These are phyloP conservation scores for Mrakia frigida DNA, from an alignment of 768 basidiomycete species.

Conservation along the genomic window DNA sequence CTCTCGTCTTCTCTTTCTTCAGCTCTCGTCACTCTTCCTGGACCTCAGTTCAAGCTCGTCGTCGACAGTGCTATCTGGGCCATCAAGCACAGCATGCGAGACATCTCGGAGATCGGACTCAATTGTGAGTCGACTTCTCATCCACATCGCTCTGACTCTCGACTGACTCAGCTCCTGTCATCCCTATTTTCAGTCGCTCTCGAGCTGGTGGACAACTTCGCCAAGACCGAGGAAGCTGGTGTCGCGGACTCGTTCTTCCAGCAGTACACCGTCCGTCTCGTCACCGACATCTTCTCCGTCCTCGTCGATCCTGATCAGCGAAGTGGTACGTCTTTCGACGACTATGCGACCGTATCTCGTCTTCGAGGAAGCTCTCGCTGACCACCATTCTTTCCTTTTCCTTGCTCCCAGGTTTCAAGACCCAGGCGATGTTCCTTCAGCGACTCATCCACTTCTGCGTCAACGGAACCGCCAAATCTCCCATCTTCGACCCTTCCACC, in stretches of 20 bases:
- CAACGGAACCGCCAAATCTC: constrained; percentile 67
- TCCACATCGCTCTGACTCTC: background rate
- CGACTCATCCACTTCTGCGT: constrained; percentile 91
- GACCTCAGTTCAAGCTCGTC: constrained; percentile 89
- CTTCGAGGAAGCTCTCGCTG: too few relatives aligned
- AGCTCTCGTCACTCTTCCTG: constrained; percentile 79
- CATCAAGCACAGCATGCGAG: constrained; percentile 99
- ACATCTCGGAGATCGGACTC: constrained; percentile 78
- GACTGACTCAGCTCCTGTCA: background rate
- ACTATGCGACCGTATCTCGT: too few relatives aligned
- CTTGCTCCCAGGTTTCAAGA: constrained; percentile 64
- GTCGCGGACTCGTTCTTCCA: constrained; percentile 93
- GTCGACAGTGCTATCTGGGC: constrained; percentile 99
- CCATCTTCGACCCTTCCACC: constrained; percentile 71
- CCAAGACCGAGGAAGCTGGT: constrained; percentile 59
- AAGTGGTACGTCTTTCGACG: constrained; percentile 53
- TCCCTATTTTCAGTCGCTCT: constrained; percentile 61
- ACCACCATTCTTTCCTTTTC: background rate
- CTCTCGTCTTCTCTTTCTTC: constrained; percentile 39
- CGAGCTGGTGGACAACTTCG: constrained; percentile 94
- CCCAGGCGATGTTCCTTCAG: constrained; percentile 85
- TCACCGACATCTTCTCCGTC: constrained; percentile 95
- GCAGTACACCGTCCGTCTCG: constrained; percentile 84
- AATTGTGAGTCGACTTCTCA: constrained; percentile 40
- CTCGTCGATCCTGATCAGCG: constrained; percentile 98